Percentiles rank a stretch among this genome's conserved stretches.
phyloP scores from a whole-genome alignment of 805 yeast genomes.

The Kodamaea jinghongensis region DNA sequence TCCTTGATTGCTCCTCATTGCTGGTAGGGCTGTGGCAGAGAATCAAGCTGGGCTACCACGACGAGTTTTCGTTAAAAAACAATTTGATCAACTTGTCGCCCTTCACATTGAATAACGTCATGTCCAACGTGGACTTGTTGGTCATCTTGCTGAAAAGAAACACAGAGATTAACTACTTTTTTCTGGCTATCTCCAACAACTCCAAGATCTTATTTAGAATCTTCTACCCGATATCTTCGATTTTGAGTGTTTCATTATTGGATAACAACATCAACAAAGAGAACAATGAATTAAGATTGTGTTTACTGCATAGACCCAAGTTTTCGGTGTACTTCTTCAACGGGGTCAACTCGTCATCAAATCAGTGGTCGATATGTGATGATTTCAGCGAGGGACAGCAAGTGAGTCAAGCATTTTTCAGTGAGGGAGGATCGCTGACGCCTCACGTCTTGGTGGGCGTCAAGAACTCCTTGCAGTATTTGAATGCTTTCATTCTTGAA shows the following conservation, averaged over 20 bases:
- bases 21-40: slow-evolving; percentile 83
- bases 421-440: slow-evolving; percentile 55
- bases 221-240: slow-evolving; percentile 64
- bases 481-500: slow-evolving; percentile 54
- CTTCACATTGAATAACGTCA: slow-evolving; percentile 55
- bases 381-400: slow-evolving; percentile 85
- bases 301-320: slow-evolving; percentile 61
- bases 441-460: slow-evolving; percentile 71
- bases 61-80: slow-evolving; percentile 39
- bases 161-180: slow-evolving; percentile 72
- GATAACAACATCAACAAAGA: slow-evolving; percentile 44
- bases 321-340: slow-evolving; percentile 74
- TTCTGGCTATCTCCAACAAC: slow-evolving; percentile 66
- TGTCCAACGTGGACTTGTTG: slow-evolving; percentile 68
- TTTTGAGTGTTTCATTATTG: slow-evolving; percentile 55
- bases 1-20: slow-evolving; percentile 64
- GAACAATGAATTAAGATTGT: slow-evolving; percentile 47
- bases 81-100: slow-evolving; percentile 66
- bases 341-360: slow-evolving; percentile 49
- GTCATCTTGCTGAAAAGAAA: slow-evolving; percentile 70
- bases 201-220: slow-evolving; percentile 69
- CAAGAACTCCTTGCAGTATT: slow-evolving; percentile 46
- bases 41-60: slow-evolving; percentile 58
- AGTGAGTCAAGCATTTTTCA: slow-evolving; percentile 62
- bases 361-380: slow-evolving; percentile 79